Conservation (phyloP, 2,329 filamentous ascomycete genomes). For the Magnaporthales sp. region DNA sequence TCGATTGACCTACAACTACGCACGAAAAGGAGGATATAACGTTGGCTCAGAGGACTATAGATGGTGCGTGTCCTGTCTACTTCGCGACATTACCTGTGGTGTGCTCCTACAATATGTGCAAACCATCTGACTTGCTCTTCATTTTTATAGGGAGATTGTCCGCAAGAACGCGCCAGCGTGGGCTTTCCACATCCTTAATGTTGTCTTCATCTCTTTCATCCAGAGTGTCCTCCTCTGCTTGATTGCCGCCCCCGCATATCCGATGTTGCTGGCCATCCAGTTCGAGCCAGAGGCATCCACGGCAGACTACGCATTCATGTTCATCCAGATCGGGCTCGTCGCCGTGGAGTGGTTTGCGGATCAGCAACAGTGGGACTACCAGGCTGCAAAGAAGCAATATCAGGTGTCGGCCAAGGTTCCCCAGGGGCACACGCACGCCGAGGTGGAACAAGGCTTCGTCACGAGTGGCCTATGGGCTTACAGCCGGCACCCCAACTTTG, state of each 20-base stretch:
- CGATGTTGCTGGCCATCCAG: constrained; percentile 65
- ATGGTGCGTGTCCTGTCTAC: constrained; percentile 42
- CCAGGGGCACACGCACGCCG: constrained; percentile 53
- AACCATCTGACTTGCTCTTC: not conserved
- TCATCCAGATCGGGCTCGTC: constrained; percentile 39
- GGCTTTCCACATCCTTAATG: constrained; percentile 76
- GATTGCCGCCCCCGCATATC: constrained; percentile 70
- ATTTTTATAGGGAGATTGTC: constrained; percentile 53
- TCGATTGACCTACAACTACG: constrained; percentile 93
- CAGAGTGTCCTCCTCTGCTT: constrained; percentile 77
- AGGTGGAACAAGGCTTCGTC: constrained; percentile 85
- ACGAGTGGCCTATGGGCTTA: constrained; percentile 78
- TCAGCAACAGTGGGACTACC: constrained; percentile 88
- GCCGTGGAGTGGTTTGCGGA: constrained; percentile 74
- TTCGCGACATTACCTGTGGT: not conserved
- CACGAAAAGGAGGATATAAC: constrained; percentile 84
- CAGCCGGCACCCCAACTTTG: constrained; percentile 91
- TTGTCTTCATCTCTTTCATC: constrained; percentile 77
- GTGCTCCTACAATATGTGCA: not conserved
- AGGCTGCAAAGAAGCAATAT: constrained; percentile 72
- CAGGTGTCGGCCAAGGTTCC: constrained; percentile 64
- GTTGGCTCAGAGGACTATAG: constrained; percentile 92
- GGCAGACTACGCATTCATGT: constrained; percentile 39
- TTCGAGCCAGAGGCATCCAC: constrained; percentile 41
- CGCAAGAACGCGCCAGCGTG: constrained; percentile 53